Evolutionary conservation across 352 stramenopile species (phyloP).

Genomic region (Phytophthora nicotianae): DNA sequence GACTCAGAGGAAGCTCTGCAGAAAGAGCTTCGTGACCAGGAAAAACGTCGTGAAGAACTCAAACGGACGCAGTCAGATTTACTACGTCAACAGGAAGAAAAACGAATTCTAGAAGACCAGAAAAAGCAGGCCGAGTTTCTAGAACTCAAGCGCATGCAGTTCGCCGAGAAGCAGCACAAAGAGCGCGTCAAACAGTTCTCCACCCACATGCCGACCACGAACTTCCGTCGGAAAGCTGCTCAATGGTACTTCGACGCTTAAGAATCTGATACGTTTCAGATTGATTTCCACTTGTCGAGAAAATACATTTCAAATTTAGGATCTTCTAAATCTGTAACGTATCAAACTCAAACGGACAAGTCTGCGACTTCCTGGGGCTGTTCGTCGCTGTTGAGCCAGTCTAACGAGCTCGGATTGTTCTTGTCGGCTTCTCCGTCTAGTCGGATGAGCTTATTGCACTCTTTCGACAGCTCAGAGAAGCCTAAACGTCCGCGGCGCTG

Average conservation of each 20-base stretch:
- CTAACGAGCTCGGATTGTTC: conserved; percentile 44
- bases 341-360: conserved; percentile 18
- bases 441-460: conserved; percentile 82
- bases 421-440: conserved; percentile 53
- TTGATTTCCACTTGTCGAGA: conserved; percentile 19
- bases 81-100: conserved; percentile 62
- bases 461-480: conserved; percentile 67
- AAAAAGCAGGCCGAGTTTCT: conserved; percentile 73
- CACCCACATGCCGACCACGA: conserved; percentile 46
- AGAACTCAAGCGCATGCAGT: conserved; percentile 80
- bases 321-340: not conserved
- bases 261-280: conserved; percentile 9
- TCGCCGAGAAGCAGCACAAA: conserved; percentile 78
- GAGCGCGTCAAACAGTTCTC: conserved; percentile 68
- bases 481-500: conserved; percentile 65
- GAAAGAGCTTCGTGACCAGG: conserved; percentile 79
- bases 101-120: conserved; percentile 53
- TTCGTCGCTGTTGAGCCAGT: conserved; percentile 45
- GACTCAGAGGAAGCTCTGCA: conserved; percentile 79
- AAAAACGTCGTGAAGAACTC: conserved; percentile 61
- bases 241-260: conserved; percentile 87
- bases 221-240: conserved; percentile 73
- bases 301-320: conserved; percentile 33
- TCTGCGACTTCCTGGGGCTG: conserved; percentile 21
- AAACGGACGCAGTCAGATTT: conserved; percentile 75